Evolutionary conservation across 768 basidiomycete genomes (phyloP).

Genomic region (Termitomyces titanicus): DNA sequence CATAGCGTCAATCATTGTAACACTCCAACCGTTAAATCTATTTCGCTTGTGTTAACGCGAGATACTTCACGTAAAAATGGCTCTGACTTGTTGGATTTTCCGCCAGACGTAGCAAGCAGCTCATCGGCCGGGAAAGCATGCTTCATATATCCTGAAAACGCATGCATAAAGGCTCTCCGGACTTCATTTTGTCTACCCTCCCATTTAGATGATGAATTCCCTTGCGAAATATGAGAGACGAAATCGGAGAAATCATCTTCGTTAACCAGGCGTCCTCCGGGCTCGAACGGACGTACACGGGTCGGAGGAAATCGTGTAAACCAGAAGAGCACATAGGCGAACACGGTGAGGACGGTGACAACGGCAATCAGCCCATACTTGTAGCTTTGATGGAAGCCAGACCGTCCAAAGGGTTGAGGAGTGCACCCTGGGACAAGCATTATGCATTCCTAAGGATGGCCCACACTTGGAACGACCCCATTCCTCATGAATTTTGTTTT

Average conservation of each 20-base stretch:
- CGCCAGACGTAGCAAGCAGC: constrained; percentile 41
- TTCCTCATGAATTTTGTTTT: too few relatives aligned
- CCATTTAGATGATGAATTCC: constrained; percentile 26
- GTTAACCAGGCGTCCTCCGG: not conserved
- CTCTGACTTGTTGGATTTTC: constrained; percentile 46
- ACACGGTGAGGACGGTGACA: not conserved
- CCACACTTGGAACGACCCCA: not conserved
- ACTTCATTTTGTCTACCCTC: constrained; percentile 42
- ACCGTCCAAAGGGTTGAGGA: not conserved
- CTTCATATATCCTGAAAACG: constrained; percentile 48
- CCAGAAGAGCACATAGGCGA: not conserved
- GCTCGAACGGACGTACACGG: not conserved
- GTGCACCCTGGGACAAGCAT: not conserved
- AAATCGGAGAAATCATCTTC: not conserved
- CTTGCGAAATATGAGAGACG: not conserved
- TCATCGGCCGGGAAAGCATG: constrained; percentile 55
- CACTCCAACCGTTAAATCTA: constrained; percentile 44
- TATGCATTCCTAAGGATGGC: not conserved
- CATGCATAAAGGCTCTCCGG: constrained; percentile 50
- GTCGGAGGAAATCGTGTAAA: not conserved
- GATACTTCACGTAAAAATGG: not conserved
- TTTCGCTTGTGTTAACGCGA: not conserved
- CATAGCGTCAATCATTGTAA: constrained; percentile 72
- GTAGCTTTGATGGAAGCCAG: not conserved
- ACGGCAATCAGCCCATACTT: not conserved